Evolutionary conservation across 306 rosid genomes (phyloP).

Genomic region (Crotalaria pallida): DNA sequence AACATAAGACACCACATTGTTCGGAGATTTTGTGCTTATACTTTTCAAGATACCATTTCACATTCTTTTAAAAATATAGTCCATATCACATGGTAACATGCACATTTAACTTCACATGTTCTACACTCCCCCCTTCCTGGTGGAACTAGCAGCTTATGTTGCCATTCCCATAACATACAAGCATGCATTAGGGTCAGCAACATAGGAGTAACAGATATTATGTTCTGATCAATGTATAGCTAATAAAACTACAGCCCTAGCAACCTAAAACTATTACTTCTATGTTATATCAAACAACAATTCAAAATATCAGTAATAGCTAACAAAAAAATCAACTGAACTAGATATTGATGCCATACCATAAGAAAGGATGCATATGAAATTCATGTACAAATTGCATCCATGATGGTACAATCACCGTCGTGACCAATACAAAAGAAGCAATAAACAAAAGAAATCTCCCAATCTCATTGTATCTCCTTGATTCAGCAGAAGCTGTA

Average conservation of each 20-base stretch:
- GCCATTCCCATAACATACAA: background rate
- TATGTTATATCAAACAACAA: conserved; percentile 8
- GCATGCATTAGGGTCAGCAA: conserved; percentile 10
- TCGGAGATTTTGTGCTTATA: background rate
- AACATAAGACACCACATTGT: background rate
- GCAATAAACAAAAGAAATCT: conserved; percentile 58
- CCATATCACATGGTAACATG: background rate
- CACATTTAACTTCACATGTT: background rate
- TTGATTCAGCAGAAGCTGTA: conserved; percentile 37
- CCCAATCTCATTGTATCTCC: conserved; percentile 49
- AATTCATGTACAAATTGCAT: conserved; percentile 80
- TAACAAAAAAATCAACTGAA: conserved; percentile 14
- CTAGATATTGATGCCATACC: conserved; percentile 43
- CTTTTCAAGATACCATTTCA: background rate
- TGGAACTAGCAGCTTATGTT: background rate
- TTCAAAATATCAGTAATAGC: conserved; percentile 6
- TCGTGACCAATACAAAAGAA: conserved; percentile 59
- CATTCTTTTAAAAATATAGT: background rate
- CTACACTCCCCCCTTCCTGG: background rate
- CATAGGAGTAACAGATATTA: background rate
- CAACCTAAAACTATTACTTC: conserved; percentile 14
- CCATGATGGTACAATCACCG: conserved; percentile 66
- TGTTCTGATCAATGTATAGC: background rate
- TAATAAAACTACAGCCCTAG: conserved; percentile 13
- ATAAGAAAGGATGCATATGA: conserved; percentile 64